phyloP scores from a whole-genome alignment of 352 stramenopile genomes.

The Thraustotheca clavata region DNA sequence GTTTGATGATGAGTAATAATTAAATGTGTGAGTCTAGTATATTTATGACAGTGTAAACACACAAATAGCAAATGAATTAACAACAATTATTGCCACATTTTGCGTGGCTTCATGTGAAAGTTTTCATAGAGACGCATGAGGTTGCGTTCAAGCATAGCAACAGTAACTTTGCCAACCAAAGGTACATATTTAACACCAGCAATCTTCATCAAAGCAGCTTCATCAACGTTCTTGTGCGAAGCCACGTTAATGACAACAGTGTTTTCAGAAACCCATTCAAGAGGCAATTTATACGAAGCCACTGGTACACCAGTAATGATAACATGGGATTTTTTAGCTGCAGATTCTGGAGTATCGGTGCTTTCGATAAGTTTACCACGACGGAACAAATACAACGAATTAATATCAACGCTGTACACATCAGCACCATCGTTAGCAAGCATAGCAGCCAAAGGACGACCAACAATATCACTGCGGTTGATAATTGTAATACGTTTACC shows the following conservation, averaged over 20 bases:
- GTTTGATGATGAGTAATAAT: slow-evolving; percentile 6
- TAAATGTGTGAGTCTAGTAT: too few species aligned
- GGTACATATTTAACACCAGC: slow-evolving; percentile 91
- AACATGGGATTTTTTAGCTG: slow-evolving; percentile 84
- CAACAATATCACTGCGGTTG: slow-evolving; percentile 96
- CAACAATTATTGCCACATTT: slow-evolving; percentile 63
- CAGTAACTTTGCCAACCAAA: slow-evolving; percentile 95
- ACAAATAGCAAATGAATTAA: neutral
- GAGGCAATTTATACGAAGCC: slow-evolving; percentile 89
- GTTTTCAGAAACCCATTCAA: slow-evolving; percentile 85
- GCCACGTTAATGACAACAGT: slow-evolving; percentile 95
- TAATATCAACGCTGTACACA: slow-evolving; percentile 94
- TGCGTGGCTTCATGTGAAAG: slow-evolving; percentile 88
- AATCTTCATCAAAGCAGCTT: slow-evolving; percentile 53
- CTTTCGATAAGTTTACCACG: slow-evolving; percentile 80
- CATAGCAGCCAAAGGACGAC: slow-evolving; percentile 91
- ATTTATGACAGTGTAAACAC: too few species aligned
- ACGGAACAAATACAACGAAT: slow-evolving; percentile 93
- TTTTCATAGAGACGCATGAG: slow-evolving; percentile 94
- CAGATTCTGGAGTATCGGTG: slow-evolving; percentile 69
- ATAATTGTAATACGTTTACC: slow-evolving; percentile 92
- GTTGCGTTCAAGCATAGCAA: slow-evolving; percentile 95
- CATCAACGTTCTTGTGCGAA: slow-evolving; percentile 94
- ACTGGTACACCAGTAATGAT: slow-evolving; percentile 94
- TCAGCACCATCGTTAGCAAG: slow-evolving; percentile 92